Percentiles rank a stretch among this genome's conserved stretches.
Conservation (phyloP, 2,329 filamentous ascomycete genomes). For the Fusarium burgessii region DNA sequence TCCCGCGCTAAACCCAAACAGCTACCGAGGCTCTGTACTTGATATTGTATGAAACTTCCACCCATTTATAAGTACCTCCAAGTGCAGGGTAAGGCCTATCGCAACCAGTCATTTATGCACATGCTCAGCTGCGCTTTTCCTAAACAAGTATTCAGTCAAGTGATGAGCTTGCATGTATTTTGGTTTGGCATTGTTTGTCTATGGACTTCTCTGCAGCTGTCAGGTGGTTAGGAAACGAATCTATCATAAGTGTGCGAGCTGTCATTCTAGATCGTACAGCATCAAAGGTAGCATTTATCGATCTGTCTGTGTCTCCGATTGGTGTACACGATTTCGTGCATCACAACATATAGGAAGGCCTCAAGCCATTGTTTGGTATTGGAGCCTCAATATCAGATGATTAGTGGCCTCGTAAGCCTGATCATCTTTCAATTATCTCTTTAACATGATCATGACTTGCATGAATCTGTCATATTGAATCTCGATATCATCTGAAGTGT, state of each 20-base stretch:
- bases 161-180: constrained; percentile 8
- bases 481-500: background rate
- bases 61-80: constrained; percentile 2
- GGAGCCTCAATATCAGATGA: constrained; percentile 5
- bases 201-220: background rate
- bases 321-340: constrained; percentile 35
- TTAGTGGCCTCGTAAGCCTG: constrained; percentile 14
- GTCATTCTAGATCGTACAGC: constrained; percentile 27
- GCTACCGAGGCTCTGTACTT: constrained; percentile 40
- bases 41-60: background rate
- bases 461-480: background rate
- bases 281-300: constrained; percentile 29
- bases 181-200: constrained; percentile 2
- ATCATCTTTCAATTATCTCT: background rate
- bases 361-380: constrained; percentile 12
- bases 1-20: constrained; percentile 43
- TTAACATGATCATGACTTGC: background rate
- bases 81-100: constrained; percentile 30
- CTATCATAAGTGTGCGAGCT: constrained; percentile 23
- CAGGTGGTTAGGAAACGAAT: constrained; percentile 4
- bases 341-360: constrained; percentile 34
- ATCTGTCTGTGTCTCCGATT: constrained; percentile 28
- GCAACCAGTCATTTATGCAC: constrained; percentile 42
- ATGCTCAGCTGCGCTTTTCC: constrained; percentile 39
- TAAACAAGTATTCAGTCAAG: constrained; percentile 29